Conservation (phyloP, 305 asterid genomes). For the Withania somnifera region DNA sequence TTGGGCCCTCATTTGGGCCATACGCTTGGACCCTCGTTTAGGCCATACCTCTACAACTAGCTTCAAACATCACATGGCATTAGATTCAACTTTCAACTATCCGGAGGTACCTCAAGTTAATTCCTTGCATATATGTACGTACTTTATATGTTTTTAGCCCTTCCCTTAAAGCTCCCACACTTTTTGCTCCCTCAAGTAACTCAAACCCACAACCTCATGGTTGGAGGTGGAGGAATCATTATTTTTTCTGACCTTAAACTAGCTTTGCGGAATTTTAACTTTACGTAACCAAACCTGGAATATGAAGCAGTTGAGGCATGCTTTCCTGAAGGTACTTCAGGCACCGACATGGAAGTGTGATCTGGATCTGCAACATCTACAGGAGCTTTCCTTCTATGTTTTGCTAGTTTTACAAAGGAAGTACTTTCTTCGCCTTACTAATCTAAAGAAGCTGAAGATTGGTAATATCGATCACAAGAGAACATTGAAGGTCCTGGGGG, state of each 20-base stretch:
- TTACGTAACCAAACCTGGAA: not conserved
- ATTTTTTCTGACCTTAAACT: not conserved
- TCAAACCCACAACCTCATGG: no score
- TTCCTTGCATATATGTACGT: no score
- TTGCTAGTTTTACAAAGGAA: not conserved
- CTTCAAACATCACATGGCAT: not conserved
- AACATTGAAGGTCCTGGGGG: not conserved
- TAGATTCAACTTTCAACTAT: not conserved
- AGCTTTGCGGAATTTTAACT: not conserved
- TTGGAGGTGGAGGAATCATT: no score
- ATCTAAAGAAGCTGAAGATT: not conserved
- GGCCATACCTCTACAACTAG: no score
- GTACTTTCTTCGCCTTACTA: not conserved
- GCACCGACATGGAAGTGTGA: not conserved
- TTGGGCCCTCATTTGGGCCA: no score
- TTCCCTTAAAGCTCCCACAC: no score
- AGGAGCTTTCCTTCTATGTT: not conserved
- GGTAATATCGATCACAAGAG: not conserved
- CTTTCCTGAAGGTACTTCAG: not conserved
- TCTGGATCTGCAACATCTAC: not conserved
- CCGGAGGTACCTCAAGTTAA: not conserved
- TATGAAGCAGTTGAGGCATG: slow-evolving; percentile 5
- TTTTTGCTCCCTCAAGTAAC: no score
- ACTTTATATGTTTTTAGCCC: no score
- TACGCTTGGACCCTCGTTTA: no score